A percentile compares a stretch with the other conserved stretches of the same genome.
phyloP scores from a whole-genome alignment of 1,284 basidiomycete genomes.

The Ceratobasidium sp. region DNA sequence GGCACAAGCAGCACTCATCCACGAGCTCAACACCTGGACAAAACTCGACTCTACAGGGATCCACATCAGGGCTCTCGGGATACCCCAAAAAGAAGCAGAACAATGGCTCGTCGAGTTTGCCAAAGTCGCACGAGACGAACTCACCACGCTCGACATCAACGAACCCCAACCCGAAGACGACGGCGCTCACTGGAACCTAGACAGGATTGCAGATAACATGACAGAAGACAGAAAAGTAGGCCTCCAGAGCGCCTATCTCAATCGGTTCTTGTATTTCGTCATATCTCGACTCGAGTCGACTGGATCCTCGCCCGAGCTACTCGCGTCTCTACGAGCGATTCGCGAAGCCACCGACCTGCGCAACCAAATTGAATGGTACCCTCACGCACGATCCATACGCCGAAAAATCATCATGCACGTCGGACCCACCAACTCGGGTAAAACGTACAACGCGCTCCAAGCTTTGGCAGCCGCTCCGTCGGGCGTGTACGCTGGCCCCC shows the following conservation, averaged over 20 bases:
- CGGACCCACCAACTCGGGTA: constrained; percentile 97
- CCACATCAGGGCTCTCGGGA: constrained; percentile 4
- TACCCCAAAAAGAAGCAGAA: background rate
- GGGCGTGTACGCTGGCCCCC: constrained; percentile 90
- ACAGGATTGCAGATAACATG: background rate
- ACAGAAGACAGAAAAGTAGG: constrained; percentile 2
- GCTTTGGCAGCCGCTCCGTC: constrained; percentile 78
- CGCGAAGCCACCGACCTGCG: constrained; percentile 37
- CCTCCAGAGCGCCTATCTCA: background rate
- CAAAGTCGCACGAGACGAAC: background rate
- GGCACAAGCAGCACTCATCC: background rate
- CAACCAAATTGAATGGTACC: constrained; percentile 39
- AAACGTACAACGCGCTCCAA: constrained; percentile 92
- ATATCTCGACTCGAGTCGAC: constrained; percentile 18
- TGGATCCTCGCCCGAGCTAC: background rate
- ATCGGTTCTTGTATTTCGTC: constrained; percentile 10
- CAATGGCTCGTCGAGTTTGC: constrained; percentile 13
- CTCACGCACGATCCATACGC: constrained; percentile 57
- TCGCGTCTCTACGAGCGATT: constrained; percentile 8
- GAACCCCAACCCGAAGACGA: background rate
- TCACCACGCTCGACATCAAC: background rate
- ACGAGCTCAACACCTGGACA: constrained; percentile 10
- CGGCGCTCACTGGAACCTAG: constrained; percentile 15
- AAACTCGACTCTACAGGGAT: background rate
- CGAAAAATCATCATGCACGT: constrained; percentile 94